Percentiles rank a stretch among this genome's conserved stretches.
These are phyloP conservation scores for Diaporthe sp. DNA, from an alignment of 2,329 filamentous ascomycete species.

Conservation along the genomic window DNA sequence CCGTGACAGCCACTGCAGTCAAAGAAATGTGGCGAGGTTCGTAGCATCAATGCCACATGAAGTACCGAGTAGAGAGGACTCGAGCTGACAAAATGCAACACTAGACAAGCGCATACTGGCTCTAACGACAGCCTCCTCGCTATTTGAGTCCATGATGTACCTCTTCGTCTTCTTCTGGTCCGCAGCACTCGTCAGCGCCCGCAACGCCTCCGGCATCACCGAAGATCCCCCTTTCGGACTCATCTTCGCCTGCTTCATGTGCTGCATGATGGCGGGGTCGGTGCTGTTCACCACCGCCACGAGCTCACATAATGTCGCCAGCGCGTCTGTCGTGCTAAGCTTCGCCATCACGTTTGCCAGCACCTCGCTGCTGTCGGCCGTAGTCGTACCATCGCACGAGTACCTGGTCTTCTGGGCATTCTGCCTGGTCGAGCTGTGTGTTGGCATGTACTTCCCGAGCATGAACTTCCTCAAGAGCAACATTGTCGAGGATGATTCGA, in stretches of 20 bases:
- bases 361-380: constrained; percentile 56
- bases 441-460: constrained; percentile 70
- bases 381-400: constrained; percentile 56
- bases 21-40: constrained; percentile 4
- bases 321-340: constrained; percentile 53
- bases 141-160: constrained; percentile 74
- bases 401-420: constrained; percentile 67
- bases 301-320: constrained; percentile 46
- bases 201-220: constrained; percentile 44
- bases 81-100: neutral
- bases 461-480: constrained; percentile 68
- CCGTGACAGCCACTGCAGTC: neutral
- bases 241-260: constrained; percentile 71
- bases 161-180: constrained; percentile 75
- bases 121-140: constrained; percentile 65
- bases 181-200: constrained; percentile 62
- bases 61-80: neutral
- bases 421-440: constrained; percentile 68
- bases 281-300: constrained; percentile 46
- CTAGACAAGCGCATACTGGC: constrained; percentile 63
- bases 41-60: neutral
- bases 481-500: constrained; percentile 65
- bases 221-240: constrained; percentile 57
- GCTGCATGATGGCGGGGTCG: constrained; percentile 69
- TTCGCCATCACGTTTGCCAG: constrained; percentile 50